Evolutionary conservation across 202 grass and related monocot genomes (phyloP), one percentile per base, ranked within the genome.

Genomic region (Elaeis oleifera): DNA sequence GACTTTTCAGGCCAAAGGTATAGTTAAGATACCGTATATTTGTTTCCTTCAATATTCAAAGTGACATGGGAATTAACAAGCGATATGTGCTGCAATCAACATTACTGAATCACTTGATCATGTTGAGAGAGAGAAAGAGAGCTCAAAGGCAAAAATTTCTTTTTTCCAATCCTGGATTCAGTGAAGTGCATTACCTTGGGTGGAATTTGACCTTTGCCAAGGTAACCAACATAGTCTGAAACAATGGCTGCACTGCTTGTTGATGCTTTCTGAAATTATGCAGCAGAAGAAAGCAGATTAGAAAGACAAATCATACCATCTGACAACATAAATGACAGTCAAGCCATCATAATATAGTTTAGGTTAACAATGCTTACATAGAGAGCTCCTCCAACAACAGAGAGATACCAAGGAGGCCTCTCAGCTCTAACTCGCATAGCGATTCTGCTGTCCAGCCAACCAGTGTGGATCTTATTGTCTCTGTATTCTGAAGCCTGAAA

Each of bases 361-460:
- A 67, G 25, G 58, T 22, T 4, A 58, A 22, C 26, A 17, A 64
- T 62, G 22, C 83, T 53, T 94, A 99, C 94, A 78, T 99, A 99
- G 78, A 99, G 76, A 76, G 88, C 78, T 66, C 88, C 88, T 71
- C 83, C 94, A 82, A 99, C 94, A 80, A 99, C 94, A 55, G 88
- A 99, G 56, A 99, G 77, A 77, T 94, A 94, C 94, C 88, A 99
- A 82, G 94, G 94, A 54, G 88, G 88, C 75, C 94, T 94, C 80
- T 99, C 94, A 61, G 94, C 94, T 84, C 94, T 89, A 74, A 99
- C 94, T 28, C 94, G 89, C 94, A 99, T 99, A 67, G 85, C 94
- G 70, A 99, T 99, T 84, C 94, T 94, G 80, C 94, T 94, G 59
- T 99, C 94, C 50, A 99, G 75, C 94, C 88, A 99, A 63, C 94